Evolutionary conservation across 805 yeast species (phyloP).

Genomic region (Candida awuae): DNA sequence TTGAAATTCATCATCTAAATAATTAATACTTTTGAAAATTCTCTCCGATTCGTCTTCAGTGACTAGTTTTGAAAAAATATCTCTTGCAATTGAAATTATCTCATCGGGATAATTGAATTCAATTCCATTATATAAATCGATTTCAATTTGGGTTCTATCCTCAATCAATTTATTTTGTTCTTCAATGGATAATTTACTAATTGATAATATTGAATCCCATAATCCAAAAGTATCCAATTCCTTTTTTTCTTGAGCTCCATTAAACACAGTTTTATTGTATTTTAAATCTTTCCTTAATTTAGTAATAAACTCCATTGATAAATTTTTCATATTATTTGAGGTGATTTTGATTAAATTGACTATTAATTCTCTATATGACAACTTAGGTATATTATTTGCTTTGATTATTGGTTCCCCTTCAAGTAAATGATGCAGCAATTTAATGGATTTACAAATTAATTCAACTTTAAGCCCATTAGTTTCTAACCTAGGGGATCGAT

Average conservation of each 20-base stretch:
- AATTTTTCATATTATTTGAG: constrained; percentile 24
- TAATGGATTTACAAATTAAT: constrained; percentile 34
- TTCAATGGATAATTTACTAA: constrained; percentile 9
- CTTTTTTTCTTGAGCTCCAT: constrained; percentile 19
- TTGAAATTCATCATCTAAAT: constrained; percentile 22
- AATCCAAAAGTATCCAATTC: constrained; percentile 31
- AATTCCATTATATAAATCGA: constrained; percentile 43
- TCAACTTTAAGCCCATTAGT: constrained; percentile 31
- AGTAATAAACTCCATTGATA: constrained; percentile 20
- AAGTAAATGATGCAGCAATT: constrained; percentile 30
- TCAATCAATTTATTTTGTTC: constrained; percentile 27
- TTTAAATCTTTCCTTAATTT: constrained; percentile 16
- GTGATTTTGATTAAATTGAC: constrained; percentile 26
- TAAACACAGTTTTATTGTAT: constrained; percentile 19
- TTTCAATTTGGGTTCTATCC: constrained; percentile 18
- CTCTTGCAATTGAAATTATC: constrained; percentile 61
- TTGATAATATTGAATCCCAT: constrained; percentile 12
- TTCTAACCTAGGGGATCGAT: constrained; percentile 37
- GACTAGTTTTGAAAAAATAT: constrained; percentile 56
- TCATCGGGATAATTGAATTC: constrained; percentile 56
- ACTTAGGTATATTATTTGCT: constrained; percentile 21
- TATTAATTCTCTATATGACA: constrained; percentile 25
- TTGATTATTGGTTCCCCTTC: constrained; percentile 21
- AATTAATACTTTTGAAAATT: constrained; percentile 58
- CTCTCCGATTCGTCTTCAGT: constrained; percentile 78